Base-by-base conservation (phyloP, 148 eudicot genomes). In the Fagopyrum esculentum region DNA sequence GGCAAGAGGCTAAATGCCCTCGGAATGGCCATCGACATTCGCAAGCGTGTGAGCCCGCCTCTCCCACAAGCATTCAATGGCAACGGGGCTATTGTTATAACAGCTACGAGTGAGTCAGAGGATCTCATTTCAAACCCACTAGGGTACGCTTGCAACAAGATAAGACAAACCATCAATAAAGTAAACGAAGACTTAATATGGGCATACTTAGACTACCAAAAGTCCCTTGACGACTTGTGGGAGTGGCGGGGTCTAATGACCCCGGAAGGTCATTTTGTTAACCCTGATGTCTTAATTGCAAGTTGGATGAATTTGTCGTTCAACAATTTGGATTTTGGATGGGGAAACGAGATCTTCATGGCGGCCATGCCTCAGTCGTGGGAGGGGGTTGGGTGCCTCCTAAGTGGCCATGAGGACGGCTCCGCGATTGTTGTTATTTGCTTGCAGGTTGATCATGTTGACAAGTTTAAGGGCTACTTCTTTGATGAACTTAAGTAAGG, bases 221-320 rank as follows among this genome's bases (percentile, higher is more conserved):
- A 57, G 63, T 57, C 63, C 4, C 9, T 17, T 1, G 63, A 57
- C 4, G 63, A 57, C 35, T 22, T 57, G 63, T 26, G 63, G 63
- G 63, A 9, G 11, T 57, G 63, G 63, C 35, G 63, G 7, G 63
- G 63, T 17, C 5, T 57, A 3, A 57, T 57, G 63, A 57, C 35
- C 63, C 63, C 63, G 9, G 30, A 57, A 57, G 63, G 63, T 1
- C 8, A 4, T 19, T 57, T 57, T 57, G 9, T 57, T 26, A 57
- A 57, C 63, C 63, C 63, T 26, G 30, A 57, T 2, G 63, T 19
- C 6, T 17, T 57, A 30, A 19, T 57, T 9, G 63, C 22, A 3
- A 57, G 63, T 17, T 57, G 63, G 63, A 1, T 57, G 63, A 57
- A 57, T 57, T 8, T 57, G 29, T 57, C 63, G 63, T 57, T 57